Evolutionary conservation across 2,329 filamentous ascomycete species (phyloP).

Genomic region (Colletotrichum liriopes): DNA sequence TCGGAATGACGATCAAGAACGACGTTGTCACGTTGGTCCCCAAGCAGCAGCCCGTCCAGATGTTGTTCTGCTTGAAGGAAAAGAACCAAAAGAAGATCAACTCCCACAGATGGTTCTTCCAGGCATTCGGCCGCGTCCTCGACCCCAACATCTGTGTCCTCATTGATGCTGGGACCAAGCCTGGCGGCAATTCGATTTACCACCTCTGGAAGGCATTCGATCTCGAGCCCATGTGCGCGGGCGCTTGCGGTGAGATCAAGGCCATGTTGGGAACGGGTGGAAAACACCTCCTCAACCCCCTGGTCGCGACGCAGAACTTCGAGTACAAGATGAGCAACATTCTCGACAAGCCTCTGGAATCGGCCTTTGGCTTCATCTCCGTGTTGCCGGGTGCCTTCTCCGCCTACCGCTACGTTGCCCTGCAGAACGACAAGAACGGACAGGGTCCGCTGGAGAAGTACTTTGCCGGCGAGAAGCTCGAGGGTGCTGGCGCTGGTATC

Average conservation of each 20-base stretch:
- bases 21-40: conserved; percentile 87
- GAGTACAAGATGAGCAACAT: conserved; percentile 99
- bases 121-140: conserved; percentile 92
- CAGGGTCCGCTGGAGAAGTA: conserved; percentile 96
- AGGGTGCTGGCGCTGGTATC: conserved; percentile 90
- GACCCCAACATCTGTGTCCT: conserved; percentile 98
- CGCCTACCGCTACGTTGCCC: conserved; percentile 94
- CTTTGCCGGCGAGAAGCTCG: conserved; percentile 96
- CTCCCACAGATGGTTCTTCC: conserved; percentile 99
- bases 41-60: conserved; percentile 91
- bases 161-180: conserved; percentile 95
- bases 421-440: conserved; percentile 97
- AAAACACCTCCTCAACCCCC: conserved; percentile 90
- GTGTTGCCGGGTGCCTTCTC: conserved; percentile 98
- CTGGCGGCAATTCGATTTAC: conserved; percentile 95
- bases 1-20: conserved; percentile 90
- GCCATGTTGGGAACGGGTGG: conserved; percentile 91
- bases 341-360: conserved; percentile 96
- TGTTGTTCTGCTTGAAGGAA: conserved; percentile 98
- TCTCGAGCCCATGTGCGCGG: conserved; percentile 96
- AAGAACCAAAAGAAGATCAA: conserved; percentile 99
- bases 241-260: conserved; percentile 98
- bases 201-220: conserved; percentile 99
- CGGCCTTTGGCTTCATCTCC: conserved; percentile 97
- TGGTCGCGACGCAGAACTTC: conserved; percentile 97